A percentile compares a stretch with the other conserved stretches of the same genome.
These are phyloP conservation scores for Xylaria hypoxylon DNA, from an alignment of 2,329 filamentous ascomycete genomes.

Conservation along the genomic window DNA sequence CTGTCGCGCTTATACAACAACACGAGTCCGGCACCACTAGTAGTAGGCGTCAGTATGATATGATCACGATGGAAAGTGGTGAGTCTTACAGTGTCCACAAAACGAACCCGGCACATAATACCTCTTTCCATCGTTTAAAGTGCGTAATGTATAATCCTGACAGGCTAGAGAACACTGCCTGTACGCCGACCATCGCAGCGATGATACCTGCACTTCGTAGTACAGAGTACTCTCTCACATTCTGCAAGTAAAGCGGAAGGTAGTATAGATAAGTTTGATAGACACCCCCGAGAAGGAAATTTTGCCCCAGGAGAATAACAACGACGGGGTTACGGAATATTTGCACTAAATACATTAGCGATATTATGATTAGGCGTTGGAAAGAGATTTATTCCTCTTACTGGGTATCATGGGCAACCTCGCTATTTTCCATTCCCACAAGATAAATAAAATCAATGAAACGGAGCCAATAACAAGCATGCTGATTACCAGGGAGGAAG, in stretches of 20 bases:
- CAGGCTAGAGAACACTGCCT: conserved; percentile 59
- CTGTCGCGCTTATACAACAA: conserved; percentile 61
- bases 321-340: conserved; percentile 68
- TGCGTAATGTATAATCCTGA: conserved; percentile 70
- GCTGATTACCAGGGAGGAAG: conserved; percentile 67
- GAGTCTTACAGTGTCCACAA: conserved; percentile 52
- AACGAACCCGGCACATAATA: conserved; percentile 61
- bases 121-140: conserved; percentile 67
- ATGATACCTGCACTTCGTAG: conserved; percentile 63
- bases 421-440: conserved; percentile 67
- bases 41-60: conserved; percentile 2
- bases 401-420: conserved; percentile 68
- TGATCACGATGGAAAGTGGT: neutral
- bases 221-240: conserved; percentile 55
- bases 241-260: conserved; percentile 71
- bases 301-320: conserved; percentile 66
- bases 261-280: conserved; percentile 72
- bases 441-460: conserved; percentile 61
- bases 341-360: conserved; percentile 50
- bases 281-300: conserved; percentile 69
- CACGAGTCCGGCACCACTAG: conserved; percentile 62
- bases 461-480: conserved; percentile 66
- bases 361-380: neutral
- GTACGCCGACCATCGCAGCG: conserved; percentile 61
- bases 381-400: conserved; percentile 44